Conservation (phyloP, 73 alveolate genomes). For the Tetrahymena malaccensis region DNA sequence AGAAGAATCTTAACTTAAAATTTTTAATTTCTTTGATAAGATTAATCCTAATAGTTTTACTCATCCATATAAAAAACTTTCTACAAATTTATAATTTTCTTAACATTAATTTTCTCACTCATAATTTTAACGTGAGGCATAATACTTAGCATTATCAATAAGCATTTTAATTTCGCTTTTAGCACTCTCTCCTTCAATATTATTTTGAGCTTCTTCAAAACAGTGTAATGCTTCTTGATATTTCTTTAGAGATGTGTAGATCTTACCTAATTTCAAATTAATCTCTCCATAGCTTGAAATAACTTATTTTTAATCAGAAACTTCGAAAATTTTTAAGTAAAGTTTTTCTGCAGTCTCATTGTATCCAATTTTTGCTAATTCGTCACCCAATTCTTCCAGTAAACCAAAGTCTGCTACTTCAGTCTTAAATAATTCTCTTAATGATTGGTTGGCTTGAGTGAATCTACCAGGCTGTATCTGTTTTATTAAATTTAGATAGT, state of each 20-base stretch:
- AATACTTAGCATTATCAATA: neutral
- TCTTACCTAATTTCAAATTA: slow-evolving; percentile 3
- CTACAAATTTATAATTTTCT: neutral
- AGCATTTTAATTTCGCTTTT: slow-evolving; percentile 1
- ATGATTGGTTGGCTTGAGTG: slow-evolving; percentile 26
- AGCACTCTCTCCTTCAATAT: neutral
- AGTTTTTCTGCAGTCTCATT: slow-evolving; percentile 9
- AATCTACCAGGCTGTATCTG: neutral
- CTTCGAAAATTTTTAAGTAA: slow-evolving; percentile 8
- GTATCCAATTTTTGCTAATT: slow-evolving; percentile 4
- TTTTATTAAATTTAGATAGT: neutral
- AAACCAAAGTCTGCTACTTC: slow-evolving; percentile 38
- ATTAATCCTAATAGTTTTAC: neutral
- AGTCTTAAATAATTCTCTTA: slow-evolving; percentile 15
- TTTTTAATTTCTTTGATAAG: too few relatives aligned
- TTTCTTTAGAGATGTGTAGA: neutral
- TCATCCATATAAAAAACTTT: too few relatives aligned
- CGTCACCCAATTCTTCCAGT: slow-evolving; percentile 31
- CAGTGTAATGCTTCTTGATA: neutral
- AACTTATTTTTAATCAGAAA: neutral
- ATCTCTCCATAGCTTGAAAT: slow-evolving; percentile 15
- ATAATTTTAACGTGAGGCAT: neutral
- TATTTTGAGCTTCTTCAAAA: neutral
- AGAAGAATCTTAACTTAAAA: too few relatives aligned
- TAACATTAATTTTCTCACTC: neutral